Base-by-base conservation (phyloP, 306 rosid species). In the Leucaena leucocephala region DNA sequence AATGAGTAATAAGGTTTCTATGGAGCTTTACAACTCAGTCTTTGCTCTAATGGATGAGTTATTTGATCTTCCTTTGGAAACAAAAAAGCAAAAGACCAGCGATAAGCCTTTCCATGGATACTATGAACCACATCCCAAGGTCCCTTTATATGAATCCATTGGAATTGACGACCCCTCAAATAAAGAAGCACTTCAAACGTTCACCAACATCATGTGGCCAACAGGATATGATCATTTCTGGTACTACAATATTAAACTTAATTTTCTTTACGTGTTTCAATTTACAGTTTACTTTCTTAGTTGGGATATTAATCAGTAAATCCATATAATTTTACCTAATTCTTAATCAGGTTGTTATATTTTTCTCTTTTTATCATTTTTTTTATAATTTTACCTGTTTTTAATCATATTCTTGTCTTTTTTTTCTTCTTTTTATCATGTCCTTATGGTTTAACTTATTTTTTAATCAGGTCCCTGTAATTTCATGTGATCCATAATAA, bases 31-130 rank as follows among this genome's bases (percentile, higher is more conserved):
- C 77, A 80, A 80, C 70, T 80, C 84, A 3, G 74, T 76, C 72
- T 76, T 84, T 14, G 5, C 21, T 64, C 48, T 77, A n/a, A 80
- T 84, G 76, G 68, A 42, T 71, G 82, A 84, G 68, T 52, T 80
- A 4, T 84, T 84, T 58, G 74, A 81, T 84, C 87, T 84, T 58
- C 82, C 87, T 38, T 19, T 80, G 68, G 87, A 80, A 73, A 76
- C 80, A 72, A 84, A 84, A 68, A 57, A 33, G 76, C 74, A 84
- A 66, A 54, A 80, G 39, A 58, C 39, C 4, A 66, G 82, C 69
- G 82, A 72, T 22, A 84, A 84, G 77, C 84, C 84, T 9, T 48
- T 17, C 46, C 82, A 84, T 77, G 68, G 82, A 48, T 84, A 84
- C 68, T 84, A 76, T 59, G 80, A 78, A 34, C 62, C 45, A 57